A percentile compares a stretch with the other conserved stretches of the same genome.
Evolutionary conservation across 1,139 yeast genomes (phyloP).

Genomic region (Sugiyamaella xylanicola): DNA sequence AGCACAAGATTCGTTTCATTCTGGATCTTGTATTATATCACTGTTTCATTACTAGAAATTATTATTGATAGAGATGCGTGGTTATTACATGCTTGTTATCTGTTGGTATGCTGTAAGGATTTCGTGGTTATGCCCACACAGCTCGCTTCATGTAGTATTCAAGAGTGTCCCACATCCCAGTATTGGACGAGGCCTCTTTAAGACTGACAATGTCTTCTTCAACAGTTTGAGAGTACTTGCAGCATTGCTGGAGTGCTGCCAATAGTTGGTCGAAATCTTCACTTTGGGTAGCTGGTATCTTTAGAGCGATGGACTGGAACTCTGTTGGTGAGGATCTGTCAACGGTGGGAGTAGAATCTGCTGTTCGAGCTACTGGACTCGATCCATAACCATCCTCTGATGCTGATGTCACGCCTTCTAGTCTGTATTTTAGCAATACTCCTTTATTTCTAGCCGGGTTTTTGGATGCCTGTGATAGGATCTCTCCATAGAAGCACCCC

Average conservation of each 20-base stretch:
- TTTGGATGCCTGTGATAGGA: slow-evolving; percentile 37
- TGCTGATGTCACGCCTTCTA: slow-evolving; percentile 19
- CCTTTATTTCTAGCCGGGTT: slow-evolving; percentile 30
- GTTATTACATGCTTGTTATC: no score
- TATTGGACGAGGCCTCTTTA: slow-evolving; percentile 42
- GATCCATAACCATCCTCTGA: slow-evolving; percentile 2
- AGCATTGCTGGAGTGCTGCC: slow-evolving; percentile 38
- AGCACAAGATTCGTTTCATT: no score
- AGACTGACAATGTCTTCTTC: slow-evolving; percentile 41
- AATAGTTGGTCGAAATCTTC: slow-evolving; percentile 33
- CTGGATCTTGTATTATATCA: no score
- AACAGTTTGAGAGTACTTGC: slow-evolving; percentile 32
- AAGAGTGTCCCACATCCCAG: slow-evolving; percentile 41
- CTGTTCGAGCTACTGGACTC: neutral
- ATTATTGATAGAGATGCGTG: no score
- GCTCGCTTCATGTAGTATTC: slow-evolving; percentile 44
- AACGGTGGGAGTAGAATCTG: neutral
- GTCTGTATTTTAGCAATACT: slow-evolving; percentile 30
- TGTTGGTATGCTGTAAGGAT: no score
- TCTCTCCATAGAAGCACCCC: slow-evolving; percentile 31
- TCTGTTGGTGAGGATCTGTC: neutral
- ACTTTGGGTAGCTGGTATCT: slow-evolving; percentile 32
- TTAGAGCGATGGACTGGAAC: slow-evolving; percentile 35
- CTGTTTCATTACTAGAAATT: no score
- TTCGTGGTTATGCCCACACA: slow-evolving; percentile 44